Evolutionary conservation across 2,329 filamentous ascomycete species (phyloP), one percentile per base, ranked within the genome.

Genomic region (Didymella exigua): DNA sequence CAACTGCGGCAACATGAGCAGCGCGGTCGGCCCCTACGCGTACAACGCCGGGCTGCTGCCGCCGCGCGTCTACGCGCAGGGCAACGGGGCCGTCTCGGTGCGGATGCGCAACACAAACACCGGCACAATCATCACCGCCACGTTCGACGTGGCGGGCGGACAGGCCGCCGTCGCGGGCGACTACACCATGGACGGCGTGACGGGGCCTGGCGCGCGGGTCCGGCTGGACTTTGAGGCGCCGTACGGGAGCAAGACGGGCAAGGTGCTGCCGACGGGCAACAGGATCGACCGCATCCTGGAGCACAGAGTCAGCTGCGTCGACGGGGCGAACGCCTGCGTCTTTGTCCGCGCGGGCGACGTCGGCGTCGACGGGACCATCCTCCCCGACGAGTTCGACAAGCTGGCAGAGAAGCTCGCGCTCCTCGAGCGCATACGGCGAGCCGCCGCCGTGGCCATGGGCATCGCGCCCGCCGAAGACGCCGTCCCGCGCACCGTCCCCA

Each of bases 1-100:
- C 21, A 91, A 90, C 63, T 91, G 88, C 68, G 89, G 89, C n/a
- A 91, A 91, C 69, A 88, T 91, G 86, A 84, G 91, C 44, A 89
- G 88, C 0, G 88, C 89, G 0, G 59, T 67, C 40, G 89, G 88
- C 0, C 88, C 89, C 0, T 87, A 84, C 66, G 85, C 85, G 2
- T 76, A 86, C 68, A 75, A 90, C 75, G 71, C 79, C 21, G 78
- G 81, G 2, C 58, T 88, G 1, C 73, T 84, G 52, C 74, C 49
- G 27, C 57, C 71, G 8, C 58, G 13, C 56, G 65, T 49, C 48
- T 75, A 66, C 41, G 48, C 42, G 0, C 58, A 64, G 59, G 71
- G 61, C 2, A 67, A 71, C 18, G 67, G 65, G 9, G 69, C 72
- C 53, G 76, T 78, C 1, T 82, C 76, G 0, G 81, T 91, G 11